Percentiles rank a stretch among this genome's conserved stretches.
phyloP scores from a whole-genome alignment of 2,329 filamentous ascomycete species.

The Alternaria solani region DNA sequence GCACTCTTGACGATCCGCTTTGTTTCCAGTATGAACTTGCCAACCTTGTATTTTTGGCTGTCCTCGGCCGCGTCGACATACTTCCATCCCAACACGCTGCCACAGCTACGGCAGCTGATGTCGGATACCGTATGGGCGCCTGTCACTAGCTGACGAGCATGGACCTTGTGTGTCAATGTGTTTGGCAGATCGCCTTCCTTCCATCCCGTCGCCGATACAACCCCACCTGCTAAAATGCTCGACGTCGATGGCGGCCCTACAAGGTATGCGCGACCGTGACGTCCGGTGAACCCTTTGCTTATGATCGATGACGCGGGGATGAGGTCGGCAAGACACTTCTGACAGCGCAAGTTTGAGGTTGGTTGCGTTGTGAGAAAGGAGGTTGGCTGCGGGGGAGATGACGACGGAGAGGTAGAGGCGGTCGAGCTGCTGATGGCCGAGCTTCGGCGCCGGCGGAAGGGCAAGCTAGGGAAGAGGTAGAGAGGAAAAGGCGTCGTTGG shows the following conservation, averaged over 20 bases:
- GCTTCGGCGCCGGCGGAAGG: constrained; percentile 54
- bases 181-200: constrained; percentile 61
- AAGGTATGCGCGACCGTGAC: constrained; percentile 70
- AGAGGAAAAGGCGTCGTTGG: constrained; percentile 53
- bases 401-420: constrained; percentile 28
- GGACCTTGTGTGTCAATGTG: constrained; percentile 64
- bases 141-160: constrained; percentile 67
- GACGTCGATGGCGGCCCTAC: constrained; percentile 57
- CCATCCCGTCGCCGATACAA: constrained; percentile 17
- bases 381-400: constrained; percentile 35
- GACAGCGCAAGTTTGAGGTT: constrained; percentile 65
- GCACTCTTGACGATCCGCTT: constrained; percentile 60
- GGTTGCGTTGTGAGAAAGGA: constrained; percentile 43
- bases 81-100: constrained; percentile 68
- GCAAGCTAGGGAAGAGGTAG: constrained; percentile 49
- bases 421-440: constrained; percentile 47
- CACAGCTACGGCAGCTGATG: constrained; percentile 65
- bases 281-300: constrained; percentile 70
- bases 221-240: constrained; percentile 26
- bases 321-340: constrained; percentile 66
- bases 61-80: constrained; percentile 70
- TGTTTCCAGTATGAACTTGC: constrained; percentile 72
- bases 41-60: constrained; percentile 69
- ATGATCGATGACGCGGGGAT: constrained; percentile 68
- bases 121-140: constrained; percentile 70